Base-by-base conservation (phyloP, 768 basidiomycete species). In the Austroboletus eburneus region DNA sequence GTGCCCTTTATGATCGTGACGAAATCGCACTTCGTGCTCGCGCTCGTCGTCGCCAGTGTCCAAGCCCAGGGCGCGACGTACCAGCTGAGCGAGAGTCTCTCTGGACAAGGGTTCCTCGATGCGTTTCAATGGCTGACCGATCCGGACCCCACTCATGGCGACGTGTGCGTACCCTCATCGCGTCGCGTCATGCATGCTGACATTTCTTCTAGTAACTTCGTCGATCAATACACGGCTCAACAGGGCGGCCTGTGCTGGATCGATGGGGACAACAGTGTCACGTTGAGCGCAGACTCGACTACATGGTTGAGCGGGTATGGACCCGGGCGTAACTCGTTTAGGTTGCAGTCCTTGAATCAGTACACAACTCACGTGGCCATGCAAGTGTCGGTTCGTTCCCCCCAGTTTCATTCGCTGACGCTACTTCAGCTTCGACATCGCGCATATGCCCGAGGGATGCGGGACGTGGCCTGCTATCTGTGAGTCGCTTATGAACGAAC, bases 221-320 rank as follows among this genome's bases (percentile, higher is more conserved):
- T 78, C 45, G 52, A 66, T 48, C 65, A 73, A 46, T 54, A 60
- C 0, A 80, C 78, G 0, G 83, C 85, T 1, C 50, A 69, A 18
- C 63, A 65, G 10, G 62, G 74, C 47, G 83, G 84, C 54, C 59
- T 87, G 30, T 81, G 79, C 0, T 81, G 68, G 52, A 69, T 80
- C 2, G 69, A 69, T 14, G 70, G 69, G 16, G n/a, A n/a, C n/a
- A 64, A 75, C 42, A 49, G 45, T 36, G 54, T 69, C n/a, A 59
- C 50, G 18, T 45, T 71, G 33, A 57, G 67, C 18, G 59, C 66
- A 2, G 68, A 70, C 41, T 35, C 50, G 35, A 67, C 56, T 10
- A 63, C 68, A 9, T 48, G 48, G 9, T 57, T 71, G 4, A 41
- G 25, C 21, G 33, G 63, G 3, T 42, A 49, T 14, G 61, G 54